These are phyloP conservation scores for Hypomontagnella submonticulosa DNA, from an alignment of 495 filamentous ascomycete genomes.

Conservation along the genomic window DNA sequence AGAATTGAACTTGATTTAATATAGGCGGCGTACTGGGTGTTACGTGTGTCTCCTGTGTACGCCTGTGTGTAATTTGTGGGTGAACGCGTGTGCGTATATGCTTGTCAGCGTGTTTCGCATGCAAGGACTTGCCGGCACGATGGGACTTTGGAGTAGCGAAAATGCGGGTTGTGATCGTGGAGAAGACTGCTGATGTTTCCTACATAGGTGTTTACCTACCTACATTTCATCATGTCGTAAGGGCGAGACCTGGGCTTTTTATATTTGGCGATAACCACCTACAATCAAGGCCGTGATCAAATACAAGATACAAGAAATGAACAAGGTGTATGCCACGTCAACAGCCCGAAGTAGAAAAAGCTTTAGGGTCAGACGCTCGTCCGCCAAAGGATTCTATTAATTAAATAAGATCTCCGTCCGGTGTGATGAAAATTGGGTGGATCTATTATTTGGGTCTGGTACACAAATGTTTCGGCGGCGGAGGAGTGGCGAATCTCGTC, in stretches of 20 bases:
- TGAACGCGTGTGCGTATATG: no score
- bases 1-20: neutral
- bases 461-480: neutral
- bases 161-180: neutral
- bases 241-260: slow-evolving; percentile 10
- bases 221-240: neutral
- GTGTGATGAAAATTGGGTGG: slow-evolving; percentile 5
- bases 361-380: slow-evolving; percentile 25
- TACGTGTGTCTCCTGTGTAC: no score
- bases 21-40: neutral
- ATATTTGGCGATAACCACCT: slow-evolving; percentile 10
- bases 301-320: slow-evolving; percentile 4
- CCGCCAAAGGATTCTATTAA: slow-evolving; percentile 10
- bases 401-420: neutral
- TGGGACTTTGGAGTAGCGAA: no score
- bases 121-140: no score
- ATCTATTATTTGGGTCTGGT: neutral
- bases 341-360: slow-evolving; percentile 40
- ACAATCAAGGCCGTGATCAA: slow-evolving; percentile 33
- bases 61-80: no score
- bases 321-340: slow-evolving; percentile 29
- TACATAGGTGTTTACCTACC: no score
- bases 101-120: no score
- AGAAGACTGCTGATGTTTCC: neutral
- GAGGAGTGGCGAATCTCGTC: no score